Percentiles rank a stretch among this genome's conserved stretches.
Conservation (phyloP, 768 basidiomycete species). For the Sarcodon aspratus region DNA sequence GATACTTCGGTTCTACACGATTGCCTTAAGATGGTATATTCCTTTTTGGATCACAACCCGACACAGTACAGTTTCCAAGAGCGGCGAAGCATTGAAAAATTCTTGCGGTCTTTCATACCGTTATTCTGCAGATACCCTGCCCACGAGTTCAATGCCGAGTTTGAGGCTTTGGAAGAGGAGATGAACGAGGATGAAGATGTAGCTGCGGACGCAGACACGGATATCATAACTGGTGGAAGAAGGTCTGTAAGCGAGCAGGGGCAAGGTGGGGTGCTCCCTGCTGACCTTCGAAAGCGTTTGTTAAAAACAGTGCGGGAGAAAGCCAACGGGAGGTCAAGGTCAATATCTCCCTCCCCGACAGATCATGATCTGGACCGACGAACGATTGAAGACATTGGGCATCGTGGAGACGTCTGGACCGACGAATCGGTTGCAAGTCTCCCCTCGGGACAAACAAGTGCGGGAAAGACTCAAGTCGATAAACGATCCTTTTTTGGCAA, state of each 20-base stretch:
- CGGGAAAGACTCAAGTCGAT: constrained; percentile 15
- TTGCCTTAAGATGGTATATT: constrained; percentile 79
- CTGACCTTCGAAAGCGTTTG: constrained; percentile 72
- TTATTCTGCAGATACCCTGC: constrained; percentile 61
- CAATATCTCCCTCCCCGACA: too few relatives aligned
- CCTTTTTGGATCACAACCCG: constrained; percentile 83
- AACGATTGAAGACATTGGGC: constrained; percentile 8
- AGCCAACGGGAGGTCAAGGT: constrained; percentile 6
- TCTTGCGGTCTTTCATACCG: constrained; percentile 78
- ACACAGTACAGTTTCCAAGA: constrained; percentile 66
- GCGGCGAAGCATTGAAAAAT: constrained; percentile 73
- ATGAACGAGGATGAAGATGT: constrained; percentile 16
- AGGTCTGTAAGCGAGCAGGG: constrained; percentile 11
- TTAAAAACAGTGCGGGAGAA: constrained; percentile 64
- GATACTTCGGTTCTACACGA: constrained; percentile 81
- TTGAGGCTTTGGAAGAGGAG: constrained; percentile 39
- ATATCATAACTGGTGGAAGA: constrained; percentile 12
- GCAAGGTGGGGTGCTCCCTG: constrained; percentile 39
- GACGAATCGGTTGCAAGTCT: constrained; percentile 21
- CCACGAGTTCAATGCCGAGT: constrained; percentile 56
- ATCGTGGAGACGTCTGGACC: constrained; percentile 47
- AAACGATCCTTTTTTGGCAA: constrained; percentile 77
- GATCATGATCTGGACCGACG: constrained; percentile 5
- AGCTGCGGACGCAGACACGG: constrained; percentile 11
- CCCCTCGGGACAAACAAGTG: constrained; percentile 2